These are phyloP conservation scores for Neurospora sp. DNA, from an alignment of 495 filamentous ascomycete species.

Conservation along the genomic window DNA sequence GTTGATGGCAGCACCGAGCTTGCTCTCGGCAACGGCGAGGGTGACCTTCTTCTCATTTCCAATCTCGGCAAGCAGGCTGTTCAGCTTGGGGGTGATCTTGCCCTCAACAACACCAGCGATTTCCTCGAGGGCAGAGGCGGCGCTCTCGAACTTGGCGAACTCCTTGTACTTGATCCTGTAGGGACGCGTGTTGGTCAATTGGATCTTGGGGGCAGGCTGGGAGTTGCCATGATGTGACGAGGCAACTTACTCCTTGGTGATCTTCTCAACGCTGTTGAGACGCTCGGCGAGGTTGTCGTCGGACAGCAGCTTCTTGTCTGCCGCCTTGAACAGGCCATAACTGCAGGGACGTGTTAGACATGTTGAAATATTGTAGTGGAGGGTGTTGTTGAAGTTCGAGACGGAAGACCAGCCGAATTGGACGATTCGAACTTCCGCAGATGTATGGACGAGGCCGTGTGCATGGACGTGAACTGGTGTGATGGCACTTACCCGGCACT, in stretches of 20 bases:
- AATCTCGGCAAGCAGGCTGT: conserved; percentile 71
- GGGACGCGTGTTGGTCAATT: conserved; percentile 8
- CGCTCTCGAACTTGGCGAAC: conserved; percentile 94
- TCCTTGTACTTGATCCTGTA: conserved; percentile 84
- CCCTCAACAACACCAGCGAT: conserved; percentile 78
- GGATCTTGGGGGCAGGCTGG: not conserved
- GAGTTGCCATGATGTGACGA: not conserved
- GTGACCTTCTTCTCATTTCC: conserved; percentile 98
- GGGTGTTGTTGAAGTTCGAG: not conserved
- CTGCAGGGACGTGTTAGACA: conserved; percentile 19
- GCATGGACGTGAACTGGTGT: not conserved
- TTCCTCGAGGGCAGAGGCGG: conserved; percentile 78
- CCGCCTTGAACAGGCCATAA: conserved; percentile 94
- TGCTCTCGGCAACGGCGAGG: conserved; percentile 88
- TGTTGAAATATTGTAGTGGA: not conserved
- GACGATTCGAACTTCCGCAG: not conserved
- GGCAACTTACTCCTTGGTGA: conserved; percentile 68
- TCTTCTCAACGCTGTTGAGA: conserved; percentile 69
- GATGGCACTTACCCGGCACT: conserved; percentile 58
- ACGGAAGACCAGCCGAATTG: not conserved
- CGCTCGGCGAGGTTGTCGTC: conserved; percentile 65
- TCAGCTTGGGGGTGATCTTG: conserved; percentile 89
- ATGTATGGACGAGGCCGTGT: not conserved
- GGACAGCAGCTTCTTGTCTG: conserved; percentile 95
- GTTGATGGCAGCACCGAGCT: conserved; percentile 85